Conservation (phyloP, 2,329 filamentous ascomycete species). For the Magnaporthiopsis rhizophila region DNA sequence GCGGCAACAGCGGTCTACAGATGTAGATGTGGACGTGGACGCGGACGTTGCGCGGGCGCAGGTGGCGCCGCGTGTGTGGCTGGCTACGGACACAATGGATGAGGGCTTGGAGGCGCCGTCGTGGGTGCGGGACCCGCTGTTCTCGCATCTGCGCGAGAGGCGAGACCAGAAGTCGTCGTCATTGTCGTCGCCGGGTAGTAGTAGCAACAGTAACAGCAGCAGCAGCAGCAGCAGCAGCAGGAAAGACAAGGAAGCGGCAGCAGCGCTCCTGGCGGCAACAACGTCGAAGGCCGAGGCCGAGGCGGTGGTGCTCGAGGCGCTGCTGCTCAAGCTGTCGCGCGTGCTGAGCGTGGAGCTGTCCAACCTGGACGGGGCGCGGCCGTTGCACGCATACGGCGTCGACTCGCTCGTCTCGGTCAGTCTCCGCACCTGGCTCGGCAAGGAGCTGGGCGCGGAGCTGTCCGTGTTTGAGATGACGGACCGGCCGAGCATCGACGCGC, state of each 20-base stretch:
- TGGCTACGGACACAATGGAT: slow-evolving; percentile 6
- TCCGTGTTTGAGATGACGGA: slow-evolving; percentile 20
- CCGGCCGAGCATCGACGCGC: slow-evolving; percentile 16
- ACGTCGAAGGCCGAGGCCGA: not conserved
- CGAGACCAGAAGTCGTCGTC: not conserved
- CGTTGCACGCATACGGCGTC: slow-evolving; percentile 19
- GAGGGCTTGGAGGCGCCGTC: slow-evolving; percentile 4
- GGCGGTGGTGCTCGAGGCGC: slow-evolving; percentile 14
- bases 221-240: not conserved
- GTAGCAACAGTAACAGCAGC: not conserved
- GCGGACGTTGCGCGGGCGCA: not conserved
- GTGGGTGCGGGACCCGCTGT: slow-evolving; percentile 6
- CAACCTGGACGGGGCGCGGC: slow-evolving; percentile 15
- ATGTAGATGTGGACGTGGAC: too few relatives aligned
- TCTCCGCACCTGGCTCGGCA: slow-evolving; percentile 17
- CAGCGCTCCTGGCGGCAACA: slow-evolving; percentile 4
- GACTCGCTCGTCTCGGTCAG: slow-evolving; percentile 20
- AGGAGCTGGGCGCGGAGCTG: slow-evolving; percentile 17
- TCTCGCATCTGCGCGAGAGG: slow-evolving; percentile 3
- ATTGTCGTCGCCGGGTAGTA: too few relatives aligned
- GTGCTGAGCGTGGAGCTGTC: slow-evolving; percentile 17
- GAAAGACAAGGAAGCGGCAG: not conserved
- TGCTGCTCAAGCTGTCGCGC: slow-evolving; percentile 18
- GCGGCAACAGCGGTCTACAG: not conserved
- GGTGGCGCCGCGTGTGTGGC: slow-evolving; percentile 7